A percentile compares a stretch with the other conserved stretches of the same genome.
These are phyloP conservation scores for Aspergillus pseudoviridinutans DNA, from an alignment of 2,329 filamentous ascomycete genomes.

Conservation along the genomic window DNA sequence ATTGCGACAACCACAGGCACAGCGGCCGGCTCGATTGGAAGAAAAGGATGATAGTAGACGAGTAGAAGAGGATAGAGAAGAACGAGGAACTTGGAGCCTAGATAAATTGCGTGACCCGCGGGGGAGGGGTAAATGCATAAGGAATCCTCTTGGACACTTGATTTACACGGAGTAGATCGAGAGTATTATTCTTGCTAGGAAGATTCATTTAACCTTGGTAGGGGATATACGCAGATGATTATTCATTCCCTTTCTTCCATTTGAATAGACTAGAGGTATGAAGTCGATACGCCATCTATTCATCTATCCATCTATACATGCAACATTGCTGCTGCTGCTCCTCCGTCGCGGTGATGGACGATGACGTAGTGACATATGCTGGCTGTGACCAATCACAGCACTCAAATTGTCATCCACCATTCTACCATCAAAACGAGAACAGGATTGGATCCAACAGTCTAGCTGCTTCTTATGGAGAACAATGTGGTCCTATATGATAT, in stretches of 20 bases:
- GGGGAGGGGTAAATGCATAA: conserved; percentile 17
- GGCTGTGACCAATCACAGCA: background rate
- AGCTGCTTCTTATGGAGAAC: too few relatives aligned
- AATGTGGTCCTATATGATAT: background rate
- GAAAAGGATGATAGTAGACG: background rate
- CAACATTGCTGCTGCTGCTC: too few relatives aligned
- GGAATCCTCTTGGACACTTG: background rate
- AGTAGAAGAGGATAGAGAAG: conserved; percentile 8
- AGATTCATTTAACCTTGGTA: background rate
- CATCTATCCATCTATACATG: too few relatives aligned
- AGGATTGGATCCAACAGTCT: too few relatives aligned
- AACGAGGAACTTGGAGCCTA: conserved; percentile 5
- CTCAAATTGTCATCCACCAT: background rate
- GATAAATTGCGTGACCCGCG: conserved; percentile 7
- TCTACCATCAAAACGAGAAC: background rate
- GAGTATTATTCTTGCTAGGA: background rate
- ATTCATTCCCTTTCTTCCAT: background rate
- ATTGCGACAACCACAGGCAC: conserved; percentile 21
- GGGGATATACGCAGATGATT: too few relatives aligned
- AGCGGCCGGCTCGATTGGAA: conserved; percentile 3
- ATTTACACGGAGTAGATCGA: background rate
- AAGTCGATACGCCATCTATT: too few relatives aligned
- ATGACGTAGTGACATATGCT: background rate
- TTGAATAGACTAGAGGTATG: background rate
- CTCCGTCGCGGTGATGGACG: background rate